phyloP scores from a whole-genome alignment of 768 basidiomycete genomes.

The Kwoniella dendrophila region DNA sequence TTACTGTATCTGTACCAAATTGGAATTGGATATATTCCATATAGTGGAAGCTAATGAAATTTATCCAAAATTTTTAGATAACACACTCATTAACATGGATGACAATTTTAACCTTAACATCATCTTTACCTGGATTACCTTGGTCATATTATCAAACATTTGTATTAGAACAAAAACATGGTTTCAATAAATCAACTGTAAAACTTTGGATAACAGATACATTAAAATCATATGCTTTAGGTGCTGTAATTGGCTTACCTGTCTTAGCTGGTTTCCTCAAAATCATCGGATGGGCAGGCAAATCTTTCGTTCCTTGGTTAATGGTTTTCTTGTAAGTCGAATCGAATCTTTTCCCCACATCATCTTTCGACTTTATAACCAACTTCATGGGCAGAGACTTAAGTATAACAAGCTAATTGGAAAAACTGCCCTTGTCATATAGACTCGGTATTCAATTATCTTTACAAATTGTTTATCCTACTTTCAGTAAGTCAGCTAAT shows the following conservation, averaged over 20 bases:
- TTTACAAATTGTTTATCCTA: conserved; percentile 63
- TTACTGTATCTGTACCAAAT: too few species aligned
- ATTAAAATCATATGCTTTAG: conserved; percentile 75
- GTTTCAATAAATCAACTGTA: conserved; percentile 93
- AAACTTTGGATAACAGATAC: conserved; percentile 74
- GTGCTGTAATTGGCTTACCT: conserved; percentile 74
- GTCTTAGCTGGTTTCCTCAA: conserved; percentile 84
- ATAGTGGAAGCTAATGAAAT: neutral
- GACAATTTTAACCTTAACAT: conserved; percentile 64
- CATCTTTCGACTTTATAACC: neutral
- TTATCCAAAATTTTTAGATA: conserved; percentile 62
- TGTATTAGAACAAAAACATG: conserved; percentile 89
- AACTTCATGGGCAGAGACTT: too few species aligned
- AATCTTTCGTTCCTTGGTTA: conserved; percentile 86
- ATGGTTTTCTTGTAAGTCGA: conserved; percentile 82
- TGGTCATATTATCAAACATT: conserved; percentile 84
- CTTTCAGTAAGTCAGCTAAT: conserved; percentile 59
- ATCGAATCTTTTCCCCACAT: neutral
- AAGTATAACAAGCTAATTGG: too few species aligned
- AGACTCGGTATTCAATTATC: conserved; percentile 80
- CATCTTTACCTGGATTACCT: conserved; percentile 72
- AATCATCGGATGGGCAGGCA: conserved; percentile 91
- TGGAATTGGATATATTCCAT: conserved; percentile 2
- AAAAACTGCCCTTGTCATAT: neutral
- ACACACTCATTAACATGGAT: conserved; percentile 78